A percentile compares a stretch with the other conserved stretches of the same genome.
phyloP scores from a whole-genome alignment of 345 rosid species.

The Eucalyptus erythrocorys region DNA sequence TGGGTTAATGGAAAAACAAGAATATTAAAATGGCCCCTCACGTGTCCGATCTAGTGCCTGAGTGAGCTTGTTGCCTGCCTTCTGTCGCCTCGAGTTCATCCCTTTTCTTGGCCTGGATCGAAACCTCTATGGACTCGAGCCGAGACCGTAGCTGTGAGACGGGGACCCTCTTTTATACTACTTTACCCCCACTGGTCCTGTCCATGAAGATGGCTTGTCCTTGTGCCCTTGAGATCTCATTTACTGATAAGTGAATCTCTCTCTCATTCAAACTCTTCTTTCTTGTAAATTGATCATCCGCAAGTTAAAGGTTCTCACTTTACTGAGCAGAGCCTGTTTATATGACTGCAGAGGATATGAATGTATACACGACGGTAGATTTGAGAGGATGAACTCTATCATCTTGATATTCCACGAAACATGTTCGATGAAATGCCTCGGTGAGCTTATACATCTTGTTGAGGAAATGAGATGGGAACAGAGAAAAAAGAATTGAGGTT shows the following conservation, averaged over 20 bases:
- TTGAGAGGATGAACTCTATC: too few species aligned
- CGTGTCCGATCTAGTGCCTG: neutral
- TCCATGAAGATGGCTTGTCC: neutral
- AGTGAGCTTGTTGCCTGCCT: neutral
- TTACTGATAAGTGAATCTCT: neutral
- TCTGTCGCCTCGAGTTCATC: neutral
- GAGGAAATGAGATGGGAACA: too few species aligned
- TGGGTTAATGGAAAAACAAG: neutral
- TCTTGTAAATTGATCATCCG: neutral
- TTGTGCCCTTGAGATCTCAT: neutral
- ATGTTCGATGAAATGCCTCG: too few species aligned
- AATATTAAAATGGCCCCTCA: neutral
- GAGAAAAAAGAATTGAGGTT: too few species aligned
- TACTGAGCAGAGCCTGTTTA: neutral
- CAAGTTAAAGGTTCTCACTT: neutral
- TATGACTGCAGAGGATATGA: neutral
- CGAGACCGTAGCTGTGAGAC: accelerated
- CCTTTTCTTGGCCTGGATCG: neutral
- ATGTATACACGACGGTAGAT: too few species aligned
- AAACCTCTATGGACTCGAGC: neutral
- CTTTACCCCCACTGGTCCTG: neutral
- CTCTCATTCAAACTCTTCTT: neutral
- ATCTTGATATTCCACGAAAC: too few species aligned
- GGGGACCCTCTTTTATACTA: neutral
- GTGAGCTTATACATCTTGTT: too few species aligned